Conservation (phyloP, 345 rosid genomes). For the Populus simonii region DNA sequence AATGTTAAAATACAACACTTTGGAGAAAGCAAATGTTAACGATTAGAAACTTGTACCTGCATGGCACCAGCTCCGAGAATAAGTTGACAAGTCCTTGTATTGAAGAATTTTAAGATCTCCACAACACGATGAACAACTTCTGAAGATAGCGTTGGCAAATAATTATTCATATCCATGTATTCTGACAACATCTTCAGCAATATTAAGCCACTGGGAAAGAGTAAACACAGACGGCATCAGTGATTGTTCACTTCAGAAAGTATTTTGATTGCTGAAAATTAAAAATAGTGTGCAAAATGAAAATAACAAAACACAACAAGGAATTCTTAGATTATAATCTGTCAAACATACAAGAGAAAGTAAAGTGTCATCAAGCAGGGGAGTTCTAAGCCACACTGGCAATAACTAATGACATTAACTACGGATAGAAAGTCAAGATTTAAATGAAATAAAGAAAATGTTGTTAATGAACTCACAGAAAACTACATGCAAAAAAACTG, state of each 20-base stretch:
- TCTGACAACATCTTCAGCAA: conserved; percentile 96
- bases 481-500: background rate
- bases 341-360: background rate
- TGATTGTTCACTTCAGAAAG: background rate
- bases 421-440: background rate
- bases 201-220: conserved; percentile 77
- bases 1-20: background rate
- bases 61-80: conserved; percentile 99
- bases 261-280: background rate
- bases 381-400: background rate
- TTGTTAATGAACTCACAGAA: background rate
- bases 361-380: background rate
- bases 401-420: background rate
- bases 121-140: conserved; percentile 92
- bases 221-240: conserved; percentile 21
- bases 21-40: background rate
- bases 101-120: conserved; percentile 88
- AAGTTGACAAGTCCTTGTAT: conserved; percentile 94
- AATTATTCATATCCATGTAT: conserved; percentile 85
- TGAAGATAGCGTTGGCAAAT: conserved; percentile 74
- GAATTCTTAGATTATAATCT: background rate
- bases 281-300: background rate
- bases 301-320: background rate
- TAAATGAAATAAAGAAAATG: background rate
- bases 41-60: conserved; percentile 55